phyloP scores from a whole-genome alignment of 2,329 filamentous ascomycete species.

The Cryphonectria nitschkei region DNA sequence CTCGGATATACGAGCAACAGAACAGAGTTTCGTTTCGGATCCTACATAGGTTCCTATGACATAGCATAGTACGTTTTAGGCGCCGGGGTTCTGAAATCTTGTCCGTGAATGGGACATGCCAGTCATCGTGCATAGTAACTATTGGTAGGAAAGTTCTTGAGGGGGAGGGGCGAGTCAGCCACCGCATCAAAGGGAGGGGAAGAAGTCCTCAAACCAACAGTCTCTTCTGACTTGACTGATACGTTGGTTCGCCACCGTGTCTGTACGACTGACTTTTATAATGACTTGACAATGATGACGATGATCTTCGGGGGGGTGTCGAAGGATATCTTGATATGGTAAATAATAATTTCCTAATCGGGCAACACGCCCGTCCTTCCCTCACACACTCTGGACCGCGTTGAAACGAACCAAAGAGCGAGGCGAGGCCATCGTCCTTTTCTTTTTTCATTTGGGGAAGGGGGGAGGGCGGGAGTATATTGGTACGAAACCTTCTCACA shows the following conservation, averaged over 20 bases:
- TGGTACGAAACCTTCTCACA: neutral
- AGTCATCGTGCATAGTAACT: neutral
- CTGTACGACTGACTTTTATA: neutral
- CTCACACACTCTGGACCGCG: neutral
- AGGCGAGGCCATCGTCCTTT: neutral
- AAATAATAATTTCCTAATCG: neutral
- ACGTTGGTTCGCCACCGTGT: neutral
- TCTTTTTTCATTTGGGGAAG: neutral
- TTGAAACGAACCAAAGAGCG: neutral
- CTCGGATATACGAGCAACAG: neutral
- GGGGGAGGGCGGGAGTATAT: no score
- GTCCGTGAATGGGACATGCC: conserved; percentile 1
- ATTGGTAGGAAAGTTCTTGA: neutral
- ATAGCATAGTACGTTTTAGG: neutral
- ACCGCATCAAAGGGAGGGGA: neutral
- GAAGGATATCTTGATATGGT: neutral
- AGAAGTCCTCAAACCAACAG: no score
- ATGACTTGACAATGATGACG: conserved; percentile 2
- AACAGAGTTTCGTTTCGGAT: conserved; percentile 12
- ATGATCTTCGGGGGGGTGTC: neutral
- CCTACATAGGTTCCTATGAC: neutral
- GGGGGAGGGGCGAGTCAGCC: neutral
- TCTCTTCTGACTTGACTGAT: neutral
- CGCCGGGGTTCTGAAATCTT: neutral
- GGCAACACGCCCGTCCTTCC: neutral